Evolutionary conservation across 345 rosid species (phyloP).

Genomic region (Ailanthus altissimus): DNA sequence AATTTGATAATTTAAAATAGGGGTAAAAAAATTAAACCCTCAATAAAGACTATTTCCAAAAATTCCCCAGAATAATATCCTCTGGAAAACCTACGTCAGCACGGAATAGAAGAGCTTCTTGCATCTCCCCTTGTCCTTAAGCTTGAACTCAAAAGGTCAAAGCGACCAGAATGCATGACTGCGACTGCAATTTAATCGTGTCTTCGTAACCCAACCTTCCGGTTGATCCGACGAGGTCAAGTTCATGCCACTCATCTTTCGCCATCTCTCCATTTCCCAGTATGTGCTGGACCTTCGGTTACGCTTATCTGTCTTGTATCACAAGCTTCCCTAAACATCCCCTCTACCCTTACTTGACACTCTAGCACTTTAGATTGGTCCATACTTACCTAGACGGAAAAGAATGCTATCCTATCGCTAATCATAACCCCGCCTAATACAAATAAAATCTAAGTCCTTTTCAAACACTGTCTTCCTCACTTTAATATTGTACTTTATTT

Average conservation of each 20-base stretch:
- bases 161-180: slow-evolving; percentile 17
- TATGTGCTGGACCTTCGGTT: slow-evolving; percentile 8
- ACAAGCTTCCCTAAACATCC: neutral
- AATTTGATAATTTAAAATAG: no score
- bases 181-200: slow-evolving; percentile 32
- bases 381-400: slow-evolving; percentile 31
- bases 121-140: neutral
- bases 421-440: slow-evolving; percentile 27
- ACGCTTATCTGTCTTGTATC: no score
- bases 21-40: no score
- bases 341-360: neutral
- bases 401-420: slow-evolving; percentile 9
- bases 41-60: no score
- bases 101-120: neutral
- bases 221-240: slow-evolving; percentile 13
- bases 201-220: neutral
- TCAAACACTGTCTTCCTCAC: slow-evolving; percentile 24
- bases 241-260: slow-evolving; percentile 1
- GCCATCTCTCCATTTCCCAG: neutral
- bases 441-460: slow-evolving; percentile 18
- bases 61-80: no score
- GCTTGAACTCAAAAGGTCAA: slow-evolving; percentile 24
- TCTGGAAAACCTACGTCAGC: neutral
- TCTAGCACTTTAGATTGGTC: slow-evolving; percentile 15
- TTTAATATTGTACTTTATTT: no score